Evolutionary conservation across 2,329 filamentous ascomycete genomes (phyloP), one percentile per base, ranked within the genome.

Genomic region (Metarhizium sp.): DNA sequence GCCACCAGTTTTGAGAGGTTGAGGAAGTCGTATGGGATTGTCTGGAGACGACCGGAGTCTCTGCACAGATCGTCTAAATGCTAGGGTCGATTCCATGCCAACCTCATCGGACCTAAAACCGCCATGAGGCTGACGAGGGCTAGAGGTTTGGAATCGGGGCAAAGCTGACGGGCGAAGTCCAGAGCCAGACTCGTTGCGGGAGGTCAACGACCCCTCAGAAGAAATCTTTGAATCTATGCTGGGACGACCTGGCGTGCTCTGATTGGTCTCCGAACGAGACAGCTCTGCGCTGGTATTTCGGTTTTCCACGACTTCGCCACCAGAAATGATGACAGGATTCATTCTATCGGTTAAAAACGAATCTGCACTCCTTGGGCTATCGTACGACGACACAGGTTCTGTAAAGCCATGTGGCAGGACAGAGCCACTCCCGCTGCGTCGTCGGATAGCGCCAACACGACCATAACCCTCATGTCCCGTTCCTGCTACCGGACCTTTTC

Each of bases 401-500:
- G 69, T 65, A 20, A 75, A 73, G 30, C 73, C 77, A n/a, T 74
- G 74, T 2, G 69, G 66, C 29, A 73, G 61, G 58, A 75, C 80
- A 7, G 77, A 72, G 20, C 76, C 73, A 63, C 81, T 85, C 57
- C 79, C 81, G 63, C 84, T 90, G 54, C 86, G 80, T 34, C 86
- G 80, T 56, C 84, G 80, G 34, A 75, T 63, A 5, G 78, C 73
- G 2, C 84, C 83, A 55, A 89, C 75, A 55, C 80, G 80, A 0
- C 87, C 87, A 63, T 92, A 92, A 1, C 87, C 87, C 72, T 97
- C 92, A 64, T 97, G 91, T 0, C 92, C 92, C 42, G 92, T 97
- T n/a, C 92, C 92, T 45, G 92, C 92, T 16, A 81, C 83, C 25
- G 92, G 92, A 0, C 92, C 92, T 69, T 90, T 92, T 32, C 55